Evolutionary conservation across 305 asterid species (phyloP).

Genomic region (Fraxinus latifolia): DNA sequence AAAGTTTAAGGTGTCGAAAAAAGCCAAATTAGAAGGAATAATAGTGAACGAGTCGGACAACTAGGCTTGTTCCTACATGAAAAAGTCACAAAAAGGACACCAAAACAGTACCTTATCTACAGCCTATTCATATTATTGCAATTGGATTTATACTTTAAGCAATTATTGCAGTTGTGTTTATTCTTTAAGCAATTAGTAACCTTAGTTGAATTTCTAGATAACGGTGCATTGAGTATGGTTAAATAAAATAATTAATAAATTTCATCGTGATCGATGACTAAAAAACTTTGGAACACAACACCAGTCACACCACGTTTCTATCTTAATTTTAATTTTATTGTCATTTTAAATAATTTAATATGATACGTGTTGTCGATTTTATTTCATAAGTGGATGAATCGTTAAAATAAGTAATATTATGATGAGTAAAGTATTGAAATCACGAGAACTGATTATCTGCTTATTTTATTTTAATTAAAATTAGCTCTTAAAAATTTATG

Average conservation of each 20-base stretch:
- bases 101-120: not conserved
- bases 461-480: too few species aligned
- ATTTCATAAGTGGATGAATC: not conserved
- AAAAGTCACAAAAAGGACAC: not conserved
- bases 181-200: not conserved
- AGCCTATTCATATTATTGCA: not conserved
- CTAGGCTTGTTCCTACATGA: constrained; percentile 3
- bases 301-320: not conserved
- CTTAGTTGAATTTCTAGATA: not conserved
- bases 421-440: not conserved
- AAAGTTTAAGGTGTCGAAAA: not conserved
- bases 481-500: not conserved
- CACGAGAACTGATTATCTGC: not conserved
- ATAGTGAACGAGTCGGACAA: not conserved
- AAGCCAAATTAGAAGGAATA: not conserved
- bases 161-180: not conserved
- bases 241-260: not conserved
- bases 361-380: too few species aligned
- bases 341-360: too few species aligned
- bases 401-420: too few species aligned
- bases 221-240: not conserved
- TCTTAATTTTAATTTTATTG: not conserved
- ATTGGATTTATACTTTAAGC: not conserved
- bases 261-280: not conserved
- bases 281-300: not conserved